These are phyloP conservation scores for Cladosporium sp. DNA, from an alignment of 2,329 filamentous ascomycete species.

Conservation along the genomic window DNA sequence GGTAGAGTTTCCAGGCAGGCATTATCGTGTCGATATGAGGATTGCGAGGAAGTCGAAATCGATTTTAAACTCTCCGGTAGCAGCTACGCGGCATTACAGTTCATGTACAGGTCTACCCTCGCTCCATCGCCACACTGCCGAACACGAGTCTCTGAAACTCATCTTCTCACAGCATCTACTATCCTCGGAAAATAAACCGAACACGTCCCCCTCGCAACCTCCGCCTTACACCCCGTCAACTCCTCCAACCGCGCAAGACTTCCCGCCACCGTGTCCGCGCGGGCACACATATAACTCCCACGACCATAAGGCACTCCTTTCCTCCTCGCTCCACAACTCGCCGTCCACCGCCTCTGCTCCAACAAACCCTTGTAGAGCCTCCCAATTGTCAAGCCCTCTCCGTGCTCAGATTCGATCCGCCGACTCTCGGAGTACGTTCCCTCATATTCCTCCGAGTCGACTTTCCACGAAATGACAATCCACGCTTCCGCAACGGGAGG, in stretches of 20 bases:
- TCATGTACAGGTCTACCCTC: not conserved
- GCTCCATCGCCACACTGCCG: not conserved
- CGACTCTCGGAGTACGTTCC: not conserved
- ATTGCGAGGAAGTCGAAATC: not conserved
- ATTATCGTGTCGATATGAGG: not conserved
- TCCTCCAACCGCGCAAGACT: not conserved
- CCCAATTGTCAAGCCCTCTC: not conserved
- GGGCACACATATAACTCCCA: not conserved
- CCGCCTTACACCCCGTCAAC: not conserved
- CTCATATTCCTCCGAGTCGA: not conserved
- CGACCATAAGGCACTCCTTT: not conserved
- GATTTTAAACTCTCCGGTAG: not conserved
- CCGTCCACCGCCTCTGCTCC: not conserved
- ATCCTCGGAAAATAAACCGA: not conserved
- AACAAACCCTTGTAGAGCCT: not conserved
- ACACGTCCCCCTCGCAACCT: not conserved
- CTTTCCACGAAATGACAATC: not conserved
- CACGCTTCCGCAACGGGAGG: not conserved
- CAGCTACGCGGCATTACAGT: not conserved
- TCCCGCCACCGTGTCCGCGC: not conserved
- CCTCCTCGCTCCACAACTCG: not conserved
- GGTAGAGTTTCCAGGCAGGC: not conserved
- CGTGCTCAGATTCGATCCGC: not conserved
- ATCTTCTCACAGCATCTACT: not conserved
- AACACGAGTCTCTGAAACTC: not conserved